These are phyloP conservation scores for Heliosperma pusillum DNA, from an alignment of 148 eudicot species.

Conservation along the genomic window DNA sequence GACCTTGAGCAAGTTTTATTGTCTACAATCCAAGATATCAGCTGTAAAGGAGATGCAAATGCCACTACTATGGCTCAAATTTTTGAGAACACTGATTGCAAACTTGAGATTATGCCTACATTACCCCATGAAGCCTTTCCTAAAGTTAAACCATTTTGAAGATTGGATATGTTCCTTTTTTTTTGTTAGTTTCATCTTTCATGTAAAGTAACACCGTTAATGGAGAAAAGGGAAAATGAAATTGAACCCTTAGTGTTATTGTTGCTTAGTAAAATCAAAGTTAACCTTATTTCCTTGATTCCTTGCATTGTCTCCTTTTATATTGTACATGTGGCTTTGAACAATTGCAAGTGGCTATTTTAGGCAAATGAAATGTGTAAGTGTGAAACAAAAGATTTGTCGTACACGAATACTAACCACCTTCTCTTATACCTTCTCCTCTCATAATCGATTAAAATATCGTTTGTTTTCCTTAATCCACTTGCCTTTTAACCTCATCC, in stretches of 20 bases:
- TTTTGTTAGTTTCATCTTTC: not conserved
- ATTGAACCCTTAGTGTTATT: not conserved
- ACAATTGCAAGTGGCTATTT: too few species aligned
- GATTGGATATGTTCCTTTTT: not conserved
- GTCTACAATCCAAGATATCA: constrained; percentile 17
- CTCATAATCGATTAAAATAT: too few species aligned
- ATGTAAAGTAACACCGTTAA: not conserved
- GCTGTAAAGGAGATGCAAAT: not conserved
- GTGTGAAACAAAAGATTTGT: too few species aligned
- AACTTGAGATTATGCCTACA: constrained; percentile 48
- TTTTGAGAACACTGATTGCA: constrained; percentile 48
- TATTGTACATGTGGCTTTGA: too few species aligned
- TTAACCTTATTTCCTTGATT: not conserved
- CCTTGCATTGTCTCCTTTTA: too few species aligned
- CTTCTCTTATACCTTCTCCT: too few species aligned
- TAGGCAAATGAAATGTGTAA: too few species aligned
- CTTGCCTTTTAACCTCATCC: too few species aligned
- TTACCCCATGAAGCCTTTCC: constrained; percentile 43
- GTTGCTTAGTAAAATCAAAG: not conserved
- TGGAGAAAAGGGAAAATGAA: not conserved
- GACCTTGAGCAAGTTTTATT: constrained; percentile 27
- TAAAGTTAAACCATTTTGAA: constrained; percentile 41
- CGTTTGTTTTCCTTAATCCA: too few species aligned
- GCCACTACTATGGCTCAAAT: constrained; percentile 12
- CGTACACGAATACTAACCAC: too few species aligned